Base-by-base conservation (phyloP, 352 stramenopile genomes). In the Peronospora belbahrii region DNA sequence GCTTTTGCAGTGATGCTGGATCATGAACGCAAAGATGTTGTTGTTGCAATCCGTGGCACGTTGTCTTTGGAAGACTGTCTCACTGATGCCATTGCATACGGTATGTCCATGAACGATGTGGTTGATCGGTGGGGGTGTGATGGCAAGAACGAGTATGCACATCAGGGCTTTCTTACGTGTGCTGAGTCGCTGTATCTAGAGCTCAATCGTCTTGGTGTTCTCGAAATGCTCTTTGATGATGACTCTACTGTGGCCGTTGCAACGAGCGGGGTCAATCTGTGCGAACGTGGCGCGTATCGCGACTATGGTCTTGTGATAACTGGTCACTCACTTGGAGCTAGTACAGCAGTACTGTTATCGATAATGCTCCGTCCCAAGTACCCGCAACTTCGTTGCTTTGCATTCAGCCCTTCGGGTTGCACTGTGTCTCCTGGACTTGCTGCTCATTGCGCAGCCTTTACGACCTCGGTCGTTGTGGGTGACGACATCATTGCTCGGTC, bases 201-300 rank as follows among this genome's bases (percentile, higher is more conserved):
- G 38, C 55, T 94, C 23, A 70, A 76, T 42, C 74, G 74, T 13
- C 60, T 91, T 1, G 67, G 70, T 4, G 62, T 92, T 11, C 48
- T 94, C n/a, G 67, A 88, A n/a, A 94, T 94, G 82, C 71, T 94
- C 8, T 85, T 91, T 35, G 65, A 94, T 24, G 56, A 75, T 19
- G 42, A 87, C 15, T 70, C 72, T 6, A 65, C 52, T 9, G 53
- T 67, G 2, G 48, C 64, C 0, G 62, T 88, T 35, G 70, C 70
- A 0, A 63, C 59, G 6, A 62, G 75, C 25, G 57, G 63, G 22
- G 56, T 94, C 2, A 89, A 91, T 37, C 50, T 52, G 14, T 94
- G 78, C 31, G 55, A 69, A 13, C 56, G 59, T 22, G 80, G 80
- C 1, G 54, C 73, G 20, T 92, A 87, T 49, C 48, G 57, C 14